A percentile compares a stretch with the other conserved stretches of the same genome.
Evolutionary conservation across 2,329 filamentous ascomycete genomes (phyloP).

Genomic region (Alternaria gaisen): DNA sequence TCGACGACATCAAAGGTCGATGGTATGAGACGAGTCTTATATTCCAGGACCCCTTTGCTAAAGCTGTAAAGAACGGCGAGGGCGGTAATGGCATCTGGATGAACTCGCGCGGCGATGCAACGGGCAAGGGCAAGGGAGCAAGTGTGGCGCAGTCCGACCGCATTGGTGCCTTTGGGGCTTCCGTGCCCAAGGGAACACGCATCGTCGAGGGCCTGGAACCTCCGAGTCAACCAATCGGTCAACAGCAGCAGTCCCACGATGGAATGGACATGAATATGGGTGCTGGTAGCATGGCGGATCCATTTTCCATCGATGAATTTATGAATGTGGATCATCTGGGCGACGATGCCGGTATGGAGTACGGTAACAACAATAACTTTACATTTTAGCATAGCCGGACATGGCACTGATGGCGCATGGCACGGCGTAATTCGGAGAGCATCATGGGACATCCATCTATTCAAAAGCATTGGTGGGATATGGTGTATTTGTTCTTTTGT

Average conservation of each 20-base stretch:
- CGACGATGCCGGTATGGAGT: conserved; percentile 29
- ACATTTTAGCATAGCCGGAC: conserved; percentile 4
- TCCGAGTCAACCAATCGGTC: conserved; percentile 17
- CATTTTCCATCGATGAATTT: conserved; percentile 50
- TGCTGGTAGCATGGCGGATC: conserved; percentile 9
- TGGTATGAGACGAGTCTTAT: conserved; percentile 68
- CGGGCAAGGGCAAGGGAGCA: conserved; percentile 29
- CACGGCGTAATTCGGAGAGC: neutral
- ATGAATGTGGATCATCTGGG: conserved; percentile 54
- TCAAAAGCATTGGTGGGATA: neutral
- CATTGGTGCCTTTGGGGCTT: conserved; percentile 53
- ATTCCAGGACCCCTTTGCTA: conserved; percentile 49
- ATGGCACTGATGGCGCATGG: neutral
- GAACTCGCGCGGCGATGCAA: conserved; percentile 57
- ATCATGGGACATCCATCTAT: neutral
- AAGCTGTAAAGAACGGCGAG: conserved; percentile 50
- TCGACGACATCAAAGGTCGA: conserved; percentile 64
- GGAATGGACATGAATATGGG: conserved; percentile 24
- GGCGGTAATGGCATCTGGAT: conserved; percentile 57
- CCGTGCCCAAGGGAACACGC: conserved; percentile 50
- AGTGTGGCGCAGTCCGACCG: conserved; percentile 47
- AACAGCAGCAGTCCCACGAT: conserved; percentile 21
- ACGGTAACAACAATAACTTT: conserved; percentile 9
- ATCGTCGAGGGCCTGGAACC: conserved; percentile 53
- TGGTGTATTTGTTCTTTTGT: neutral